Evolutionary conservation across 192 early-diverging fungal species (phyloP).

Genomic region (Radiomyces spectabilis): DNA sequence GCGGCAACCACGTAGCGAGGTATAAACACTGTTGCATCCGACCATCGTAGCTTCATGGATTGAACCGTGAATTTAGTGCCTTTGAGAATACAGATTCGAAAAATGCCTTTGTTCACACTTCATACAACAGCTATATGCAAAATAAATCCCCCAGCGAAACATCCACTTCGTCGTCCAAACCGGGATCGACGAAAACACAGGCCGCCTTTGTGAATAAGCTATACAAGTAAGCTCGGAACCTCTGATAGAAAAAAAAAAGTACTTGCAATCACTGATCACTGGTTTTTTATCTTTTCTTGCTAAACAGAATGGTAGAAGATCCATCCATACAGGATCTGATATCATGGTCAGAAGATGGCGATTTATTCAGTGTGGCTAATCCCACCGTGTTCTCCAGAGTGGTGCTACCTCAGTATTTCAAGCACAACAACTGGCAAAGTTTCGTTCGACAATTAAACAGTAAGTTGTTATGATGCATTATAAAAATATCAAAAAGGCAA

Average conservation of each 20-base stretch:
- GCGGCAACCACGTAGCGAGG: no score
- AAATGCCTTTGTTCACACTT: no score
- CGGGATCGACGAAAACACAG: slow-evolving; percentile 40
- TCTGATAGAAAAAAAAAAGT: not conserved
- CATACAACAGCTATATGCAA: no score
- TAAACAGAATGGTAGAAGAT: slow-evolving; percentile 66
- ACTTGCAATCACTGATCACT: not conserved
- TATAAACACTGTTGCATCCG: no score
- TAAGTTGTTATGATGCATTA: slow-evolving; percentile 18
- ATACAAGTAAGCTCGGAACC: slow-evolving; percentile 27
- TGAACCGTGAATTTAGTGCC: no score
- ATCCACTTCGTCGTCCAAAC: no score
- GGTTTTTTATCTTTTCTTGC: not conserved
- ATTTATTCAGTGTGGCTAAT: slow-evolving; percentile 84
- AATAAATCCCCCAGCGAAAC: no score
- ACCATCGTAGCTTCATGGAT: no score
- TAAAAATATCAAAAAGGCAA: not conserved
- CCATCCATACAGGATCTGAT: slow-evolving; percentile 51
- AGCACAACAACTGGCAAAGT: slow-evolving; percentile 89
- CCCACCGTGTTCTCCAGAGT: slow-evolving; percentile 73
- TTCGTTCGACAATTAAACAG: slow-evolving; percentile 87
- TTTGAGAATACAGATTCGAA: no score
- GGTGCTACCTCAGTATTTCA: slow-evolving; percentile 81
- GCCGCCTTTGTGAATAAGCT: slow-evolving; percentile 44
- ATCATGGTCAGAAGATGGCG: slow-evolving; percentile 75